Conservation (phyloP, 345 rosid genomes). For the Salix dunnii region DNA sequence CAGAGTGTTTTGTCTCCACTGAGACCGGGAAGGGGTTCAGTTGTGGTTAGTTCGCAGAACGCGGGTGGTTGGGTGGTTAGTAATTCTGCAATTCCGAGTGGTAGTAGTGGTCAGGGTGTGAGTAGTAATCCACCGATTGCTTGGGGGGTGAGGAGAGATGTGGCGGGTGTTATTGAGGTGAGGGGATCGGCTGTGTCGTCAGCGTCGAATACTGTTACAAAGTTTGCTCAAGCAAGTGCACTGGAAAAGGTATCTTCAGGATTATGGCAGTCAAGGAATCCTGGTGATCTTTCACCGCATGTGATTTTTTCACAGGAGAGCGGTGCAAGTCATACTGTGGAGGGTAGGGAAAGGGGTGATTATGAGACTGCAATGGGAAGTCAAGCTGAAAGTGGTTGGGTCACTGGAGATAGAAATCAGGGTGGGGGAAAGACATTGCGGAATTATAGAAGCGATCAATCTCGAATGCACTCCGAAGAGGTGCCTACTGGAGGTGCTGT, state of each 20-base stretch:
- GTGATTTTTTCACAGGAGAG: conserved; percentile 9
- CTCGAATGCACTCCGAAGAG: conserved; percentile 9
- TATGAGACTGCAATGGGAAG: conserved; percentile 6
- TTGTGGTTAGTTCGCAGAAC: no score
- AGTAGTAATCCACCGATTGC: conserved; percentile 21
- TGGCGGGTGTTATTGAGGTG: neutral
- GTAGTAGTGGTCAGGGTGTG: neutral
- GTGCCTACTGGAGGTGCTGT: neutral
- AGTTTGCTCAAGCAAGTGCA: conserved; percentile 28
- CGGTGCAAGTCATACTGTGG: neutral
- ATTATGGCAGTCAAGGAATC: conserved; percentile 27
- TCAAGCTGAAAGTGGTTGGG: conserved; percentile 4
- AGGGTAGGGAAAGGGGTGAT: neutral
- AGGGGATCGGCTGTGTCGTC: neutral
- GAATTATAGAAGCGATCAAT: neutral
- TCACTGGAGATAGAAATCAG: conserved; percentile 6
- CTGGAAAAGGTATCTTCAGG: conserved; percentile 27
- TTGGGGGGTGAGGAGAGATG: conserved; percentile 19
- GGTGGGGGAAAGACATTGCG: conserved; percentile 6
- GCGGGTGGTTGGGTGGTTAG: no score
- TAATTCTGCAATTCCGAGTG: neutral
- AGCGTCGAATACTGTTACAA: conserved; percentile 12
- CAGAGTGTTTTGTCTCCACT: no score
- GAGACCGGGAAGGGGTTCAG: no score
- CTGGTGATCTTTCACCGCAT: conserved; percentile 18